Evolutionary conservation across 31 red algal genomes (phyloP), one percentile per base, ranked within the genome.

Genomic region (Endocladia muricata): DNA sequence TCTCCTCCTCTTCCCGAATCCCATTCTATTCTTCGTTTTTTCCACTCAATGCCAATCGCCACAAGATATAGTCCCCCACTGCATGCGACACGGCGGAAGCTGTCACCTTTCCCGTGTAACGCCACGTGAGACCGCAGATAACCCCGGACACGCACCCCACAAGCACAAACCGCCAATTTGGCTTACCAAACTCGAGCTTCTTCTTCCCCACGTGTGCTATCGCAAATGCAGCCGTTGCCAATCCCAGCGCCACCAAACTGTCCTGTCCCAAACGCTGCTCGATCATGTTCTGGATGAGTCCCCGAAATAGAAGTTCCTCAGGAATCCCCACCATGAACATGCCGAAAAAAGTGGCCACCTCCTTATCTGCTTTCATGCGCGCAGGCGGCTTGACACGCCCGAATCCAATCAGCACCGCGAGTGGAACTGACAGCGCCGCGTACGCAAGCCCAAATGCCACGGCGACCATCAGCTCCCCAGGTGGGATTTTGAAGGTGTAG

Each of bases 251-350:
- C 15, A 79, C 49, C 36, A 58, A 33, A 0, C 74, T 79, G 9
- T 62, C 37, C n/a, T 44, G 22, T 31, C 74, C 68, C 6, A 79
- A 49, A 11, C 69, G 63, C 22, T 81, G 76, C 55, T 89, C 76
- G 22, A 89, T 57, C 85, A 81, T 81, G 43, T 89, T 89, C 55
- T 81, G 76, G 30, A 81, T 81, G 51, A 89, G 17, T 11, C 76
- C 85, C 5, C 85, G 65, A 49, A 81, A 89, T 30, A 89, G 37
- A 29, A 89, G 28, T 44, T 89, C 85, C 25, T 89, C 76, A 2
- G 76, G 68, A 36, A 89, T 60, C 31, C 60, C 65, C 47, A 35
- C 70, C 67, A 89, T 81, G 42, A 78, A 89, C 34, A 81, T 66
- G 60, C 85, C 85, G 21, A 81, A 28, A 19, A 81, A 66, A 28